These are phyloP conservation scores for Saturnispora serradocipensis DNA, from an alignment of 805 yeast genomes.

Conservation along the genomic window DNA sequence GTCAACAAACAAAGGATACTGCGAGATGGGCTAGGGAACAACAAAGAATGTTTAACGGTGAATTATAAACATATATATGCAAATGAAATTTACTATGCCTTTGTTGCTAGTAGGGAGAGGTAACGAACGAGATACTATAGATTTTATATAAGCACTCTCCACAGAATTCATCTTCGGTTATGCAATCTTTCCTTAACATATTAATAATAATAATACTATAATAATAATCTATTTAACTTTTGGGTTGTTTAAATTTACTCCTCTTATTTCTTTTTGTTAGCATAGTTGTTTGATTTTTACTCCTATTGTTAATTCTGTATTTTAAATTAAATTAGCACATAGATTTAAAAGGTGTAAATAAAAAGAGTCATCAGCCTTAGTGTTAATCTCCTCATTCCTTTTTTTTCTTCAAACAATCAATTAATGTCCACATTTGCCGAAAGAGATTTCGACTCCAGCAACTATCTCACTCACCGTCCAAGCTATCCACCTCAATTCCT, in stretches of 20 bases:
- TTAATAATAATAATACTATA: neutral
- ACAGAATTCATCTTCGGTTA: neutral
- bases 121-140: neutral
- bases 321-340: neutral
- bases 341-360: neutral
- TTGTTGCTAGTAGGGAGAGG: neutral
- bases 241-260: neutral
- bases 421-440: conserved; percentile 59
- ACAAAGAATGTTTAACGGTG: conserved; percentile 33
- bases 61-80: conserved; percentile 1
- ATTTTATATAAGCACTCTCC: neutral
- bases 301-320: neutral
- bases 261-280: neutral
- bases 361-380: neutral
- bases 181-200: neutral
- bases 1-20: conserved; percentile 70
- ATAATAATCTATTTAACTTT: neutral
- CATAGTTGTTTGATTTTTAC: neutral
- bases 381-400: neutral
- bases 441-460: conserved; percentile 38
- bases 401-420: neutral
- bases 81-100: neutral
- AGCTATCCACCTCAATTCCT: conserved; percentile 49
- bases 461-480: conserved; percentile 57
- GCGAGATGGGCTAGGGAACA: conserved; percentile 97